phyloP scores from a whole-genome alignment of 2,329 filamentous ascomycete genomes.

The Fusarium marasasianum region DNA sequence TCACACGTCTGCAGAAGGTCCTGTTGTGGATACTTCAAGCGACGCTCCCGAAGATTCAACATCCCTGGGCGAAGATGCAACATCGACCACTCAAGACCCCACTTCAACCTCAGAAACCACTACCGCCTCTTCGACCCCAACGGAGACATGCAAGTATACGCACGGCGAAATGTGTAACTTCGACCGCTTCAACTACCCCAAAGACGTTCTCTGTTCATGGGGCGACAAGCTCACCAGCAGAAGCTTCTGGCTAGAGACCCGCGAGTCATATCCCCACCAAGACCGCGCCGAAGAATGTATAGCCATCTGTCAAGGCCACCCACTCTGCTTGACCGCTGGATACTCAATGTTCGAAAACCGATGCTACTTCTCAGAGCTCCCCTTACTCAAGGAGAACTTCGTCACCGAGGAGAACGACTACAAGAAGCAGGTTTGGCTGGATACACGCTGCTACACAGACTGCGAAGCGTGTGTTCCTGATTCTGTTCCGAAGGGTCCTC shows the following conservation, averaged over 20 bases:
- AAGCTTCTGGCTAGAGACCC: neutral
- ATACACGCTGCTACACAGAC: neutral
- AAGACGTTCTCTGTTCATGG: neutral
- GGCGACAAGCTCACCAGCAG: neutral
- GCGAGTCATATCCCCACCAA: neutral
- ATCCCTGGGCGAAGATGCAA: neutral
- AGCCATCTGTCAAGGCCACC: conserved; percentile 1
- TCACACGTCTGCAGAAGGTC: neutral
- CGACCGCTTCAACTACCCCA: neutral
- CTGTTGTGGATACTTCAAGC: neutral
- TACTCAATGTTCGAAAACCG: neutral
- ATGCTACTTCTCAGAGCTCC: neutral
- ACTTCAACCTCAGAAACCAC: neutral
- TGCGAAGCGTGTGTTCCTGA: neutral
- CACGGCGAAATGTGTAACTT: conserved; percentile 6
- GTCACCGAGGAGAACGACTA: neutral
- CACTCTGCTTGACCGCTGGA: neutral
- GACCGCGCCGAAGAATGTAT: neutral
- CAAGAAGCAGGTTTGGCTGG: neutral
- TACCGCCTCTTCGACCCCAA: neutral
- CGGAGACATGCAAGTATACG: neutral
- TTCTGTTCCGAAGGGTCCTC: neutral
- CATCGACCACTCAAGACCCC: neutral
- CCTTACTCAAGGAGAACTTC: neutral
- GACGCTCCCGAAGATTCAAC: neutral